Evolutionary conservation across 2,329 filamentous ascomycete genomes (phyloP).

Genomic region (Tolypocladium cylindrosporum): DNA sequence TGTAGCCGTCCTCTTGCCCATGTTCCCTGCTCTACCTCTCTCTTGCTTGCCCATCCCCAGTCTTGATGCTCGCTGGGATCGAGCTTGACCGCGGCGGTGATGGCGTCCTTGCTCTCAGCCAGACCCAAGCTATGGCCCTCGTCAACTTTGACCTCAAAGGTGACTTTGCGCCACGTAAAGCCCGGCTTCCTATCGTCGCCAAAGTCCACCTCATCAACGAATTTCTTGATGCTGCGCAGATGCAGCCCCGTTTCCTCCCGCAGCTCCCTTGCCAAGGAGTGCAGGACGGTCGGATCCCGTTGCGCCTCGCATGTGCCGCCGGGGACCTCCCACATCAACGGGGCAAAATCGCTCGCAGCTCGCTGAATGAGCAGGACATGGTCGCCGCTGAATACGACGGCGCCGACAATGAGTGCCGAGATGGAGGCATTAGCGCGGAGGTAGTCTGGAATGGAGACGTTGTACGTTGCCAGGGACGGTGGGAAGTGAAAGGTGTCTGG

Average conservation of each 20-base stretch:
- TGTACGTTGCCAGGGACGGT: background rate
- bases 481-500: background rate
- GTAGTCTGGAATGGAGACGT: conserved; percentile 1
- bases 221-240: background rate
- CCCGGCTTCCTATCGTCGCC: background rate
- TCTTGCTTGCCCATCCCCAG: conserved; percentile 5
- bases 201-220: conserved; percentile 2
- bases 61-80: conserved; percentile 5
- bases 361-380: conserved; percentile 4
- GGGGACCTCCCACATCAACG: conserved; percentile 4
- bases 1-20: conserved; percentile 1
- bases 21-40: background rate
- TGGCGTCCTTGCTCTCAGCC: background rate
- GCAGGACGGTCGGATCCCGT: conserved; percentile 1
- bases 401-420: conserved; percentile 1
- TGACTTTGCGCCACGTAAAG: conserved; percentile 5
- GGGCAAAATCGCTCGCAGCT: conserved; percentile 1
- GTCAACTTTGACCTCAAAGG: conserved; percentile 5
- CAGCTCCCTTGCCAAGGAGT: conserved; percentile 2
- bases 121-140: background rate
- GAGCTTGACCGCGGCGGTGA: conserved; percentile 1
- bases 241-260: conserved; percentile 3
- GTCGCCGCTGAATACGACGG: conserved; percentile 1
- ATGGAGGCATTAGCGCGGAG: background rate
- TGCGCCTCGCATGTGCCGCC: conserved; percentile 3